Percentiles rank a stretch among this genome's conserved stretches.
Evolutionary conservation across 495 filamentous ascomycete genomes (phyloP).

Genomic region (Podospora pseudocomata): DNA sequence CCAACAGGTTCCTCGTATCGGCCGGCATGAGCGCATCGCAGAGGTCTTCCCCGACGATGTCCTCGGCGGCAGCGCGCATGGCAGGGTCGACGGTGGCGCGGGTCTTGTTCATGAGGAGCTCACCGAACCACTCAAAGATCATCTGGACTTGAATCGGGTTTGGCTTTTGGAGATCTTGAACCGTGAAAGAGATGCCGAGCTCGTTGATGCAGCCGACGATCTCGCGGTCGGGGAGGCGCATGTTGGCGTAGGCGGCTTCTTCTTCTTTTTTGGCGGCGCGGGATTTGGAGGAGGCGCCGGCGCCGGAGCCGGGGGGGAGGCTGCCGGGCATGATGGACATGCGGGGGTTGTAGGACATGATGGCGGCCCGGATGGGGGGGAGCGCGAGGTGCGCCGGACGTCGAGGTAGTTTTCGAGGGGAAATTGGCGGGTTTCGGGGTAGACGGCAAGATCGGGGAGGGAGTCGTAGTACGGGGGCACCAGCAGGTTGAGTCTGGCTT

Average conservation of each 20-base stretch:
- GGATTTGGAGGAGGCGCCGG: conserved; percentile 36
- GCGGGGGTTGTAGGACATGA: conserved; percentile 69
- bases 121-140: conserved; percentile 96
- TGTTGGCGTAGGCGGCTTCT: conserved; percentile 75
- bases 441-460: not conserved
- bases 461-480: not conserved
- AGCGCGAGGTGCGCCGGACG: not conserved
- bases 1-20: conserved; percentile 89
- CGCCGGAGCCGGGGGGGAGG: conserved; percentile 32
- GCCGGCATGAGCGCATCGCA: conserved; percentile 75
- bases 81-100: conserved; percentile 89
- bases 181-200: conserved; percentile 81
- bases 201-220: conserved; percentile 96
- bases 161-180: conserved; percentile 89
- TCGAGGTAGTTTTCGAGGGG: not conserved
- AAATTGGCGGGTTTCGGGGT: too few relatives aligned
- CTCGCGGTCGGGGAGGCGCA: conserved; percentile 81
- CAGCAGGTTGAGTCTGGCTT: too few relatives aligned
- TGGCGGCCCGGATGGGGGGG: conserved; percentile 11
- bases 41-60: conserved; percentile 62
- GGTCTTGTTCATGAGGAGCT: conserved; percentile 86
- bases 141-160: conserved; percentile 90
- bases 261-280: conserved; percentile 67
- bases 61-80: conserved; percentile 84
- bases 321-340: conserved; percentile 67